Conservation (phyloP, 345 rosid species). For the Draba incana region DNA sequence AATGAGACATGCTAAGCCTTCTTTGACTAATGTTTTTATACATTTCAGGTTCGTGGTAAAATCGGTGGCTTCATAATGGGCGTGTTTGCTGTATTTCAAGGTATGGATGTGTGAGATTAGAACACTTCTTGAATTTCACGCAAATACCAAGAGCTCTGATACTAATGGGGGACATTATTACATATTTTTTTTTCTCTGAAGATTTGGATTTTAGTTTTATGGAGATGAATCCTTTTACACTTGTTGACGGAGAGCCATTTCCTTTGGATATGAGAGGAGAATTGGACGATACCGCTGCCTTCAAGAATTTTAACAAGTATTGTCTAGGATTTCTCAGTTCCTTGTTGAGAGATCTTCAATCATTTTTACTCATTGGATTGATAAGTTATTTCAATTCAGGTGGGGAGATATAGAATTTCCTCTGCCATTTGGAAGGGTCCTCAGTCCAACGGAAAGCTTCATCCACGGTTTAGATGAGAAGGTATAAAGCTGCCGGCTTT, state of each 20-base stretch:
- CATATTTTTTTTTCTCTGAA: constrained; percentile 32
- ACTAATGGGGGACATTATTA: background rate
- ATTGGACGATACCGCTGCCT: constrained; percentile 93
- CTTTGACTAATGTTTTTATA: constrained; percentile 4
- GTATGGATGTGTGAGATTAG: constrained; percentile 43
- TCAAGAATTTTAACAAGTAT: constrained; percentile 93
- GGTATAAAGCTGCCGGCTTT: constrained; percentile 45
- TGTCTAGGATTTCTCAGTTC: constrained; percentile 17
- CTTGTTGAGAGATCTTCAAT: background rate
- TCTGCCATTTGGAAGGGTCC: constrained; percentile 93
- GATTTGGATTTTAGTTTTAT: constrained; percentile 93
- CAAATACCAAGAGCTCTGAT: constrained; percentile 15
- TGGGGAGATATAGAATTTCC: constrained; percentile 94
- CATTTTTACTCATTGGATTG: constrained; percentile 10
- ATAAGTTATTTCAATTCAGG: constrained; percentile 44
- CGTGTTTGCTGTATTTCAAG: constrained; percentile 82
- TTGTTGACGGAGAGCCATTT: constrained; percentile 85
- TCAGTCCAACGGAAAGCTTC: constrained; percentile 79
- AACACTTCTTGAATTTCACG: constrained; percentile 15
- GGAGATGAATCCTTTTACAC: constrained; percentile 95
- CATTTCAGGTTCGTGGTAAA: constrained; percentile 70
- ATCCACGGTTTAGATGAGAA: constrained; percentile 90
- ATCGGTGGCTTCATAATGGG: constrained; percentile 77
- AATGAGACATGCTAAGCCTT: constrained; percentile 23
- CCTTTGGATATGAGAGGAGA: constrained; percentile 99